phyloP scores from a whole-genome alignment of 139 green algal species.

The Prasinococcaceae sp. region DNA sequence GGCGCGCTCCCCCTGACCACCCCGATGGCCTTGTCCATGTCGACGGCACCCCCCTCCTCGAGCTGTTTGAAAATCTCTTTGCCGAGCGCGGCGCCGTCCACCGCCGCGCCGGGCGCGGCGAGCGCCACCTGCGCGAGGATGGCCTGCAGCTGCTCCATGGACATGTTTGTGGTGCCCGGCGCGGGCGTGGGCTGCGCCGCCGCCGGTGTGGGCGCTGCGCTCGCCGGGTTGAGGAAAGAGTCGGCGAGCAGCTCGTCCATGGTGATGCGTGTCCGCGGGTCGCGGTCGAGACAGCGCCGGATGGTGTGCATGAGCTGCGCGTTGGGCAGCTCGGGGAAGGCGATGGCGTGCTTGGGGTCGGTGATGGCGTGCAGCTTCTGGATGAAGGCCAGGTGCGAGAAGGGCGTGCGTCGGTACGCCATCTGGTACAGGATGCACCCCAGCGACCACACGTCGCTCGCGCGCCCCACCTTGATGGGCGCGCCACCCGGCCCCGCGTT shows the following conservation, averaged over 20 bases:
- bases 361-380: slow-evolving; percentile 86
- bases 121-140: no score
- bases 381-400: slow-evolving; percentile 29
- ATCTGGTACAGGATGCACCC: slow-evolving; percentile 98
- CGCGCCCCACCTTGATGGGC: slow-evolving; percentile 43
- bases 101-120: no score
- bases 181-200: no score
- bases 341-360: slow-evolving; percentile 43
- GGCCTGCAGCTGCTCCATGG: no score
- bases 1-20: no score
- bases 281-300: slow-evolving; percentile 63
- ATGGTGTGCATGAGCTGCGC: slow-evolving; percentile 53
- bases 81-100: no score
- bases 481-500: slow-evolving; percentile 40
- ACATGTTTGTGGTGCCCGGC: no score
- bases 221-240: slow-evolving; percentile 44
- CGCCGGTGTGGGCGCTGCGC: background rate
- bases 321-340: slow-evolving; percentile 48
- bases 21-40: no score
- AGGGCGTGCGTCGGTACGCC: slow-evolving; percentile 73
- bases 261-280: slow-evolving; percentile 58
- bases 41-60: no score
- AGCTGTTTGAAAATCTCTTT: no score
- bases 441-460: slow-evolving; percentile 86
- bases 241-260: slow-evolving; percentile 80